Base-by-base conservation (phyloP, 192 early-diverging fungal genomes). In the Gonapodya prolifera region DNA sequence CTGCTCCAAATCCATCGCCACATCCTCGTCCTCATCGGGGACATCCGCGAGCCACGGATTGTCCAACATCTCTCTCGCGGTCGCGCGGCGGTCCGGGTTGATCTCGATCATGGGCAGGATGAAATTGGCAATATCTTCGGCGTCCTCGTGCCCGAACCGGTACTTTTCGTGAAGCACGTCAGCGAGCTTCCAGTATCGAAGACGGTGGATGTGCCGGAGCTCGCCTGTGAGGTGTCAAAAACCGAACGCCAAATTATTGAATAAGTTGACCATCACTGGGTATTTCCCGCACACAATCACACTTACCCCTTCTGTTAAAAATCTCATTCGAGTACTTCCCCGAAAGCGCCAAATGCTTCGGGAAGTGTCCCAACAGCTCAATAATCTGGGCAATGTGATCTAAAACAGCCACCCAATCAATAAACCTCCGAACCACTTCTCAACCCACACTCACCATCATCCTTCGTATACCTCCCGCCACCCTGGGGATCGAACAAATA, bases 361-460 rank as follows among this genome's bases (percentile, higher is more conserved):
- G 91, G 80, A 97, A 92, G 1, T 85, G 85, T n/a, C 95, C 97
- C 31, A 99, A 80, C 18, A 96, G 88, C 82, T 99, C 97, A 33
- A 94, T 91, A 75, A 99, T 98, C 83, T 96, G 97, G 0, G 97
- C 97, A 75, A 99, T 86, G 79, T 99, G 97, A 83, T 99, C 97
- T 94, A 75, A 36, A 79, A 8, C 31, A 77, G 28, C 69, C 69
- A n/a, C n/a, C 33, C 30, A 35, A 35, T 34, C 2, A 73, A 13
- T 33, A 77, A 69, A 29, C 33, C 31, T 1, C 1, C n/a, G 34
- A 29, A 34, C 32, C 30, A 78, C 1, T 35, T 61, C 35, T 17
- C 29, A 17, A 28, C 23, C 18, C 77, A 31, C 16, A 77, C 80
- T 79, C 82, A 92, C 92, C 93, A 82, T 98, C 96, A 80, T 98